phyloP scores from a whole-genome alignment of 164 flowering plant species.

The Protea cynaroides region DNA sequence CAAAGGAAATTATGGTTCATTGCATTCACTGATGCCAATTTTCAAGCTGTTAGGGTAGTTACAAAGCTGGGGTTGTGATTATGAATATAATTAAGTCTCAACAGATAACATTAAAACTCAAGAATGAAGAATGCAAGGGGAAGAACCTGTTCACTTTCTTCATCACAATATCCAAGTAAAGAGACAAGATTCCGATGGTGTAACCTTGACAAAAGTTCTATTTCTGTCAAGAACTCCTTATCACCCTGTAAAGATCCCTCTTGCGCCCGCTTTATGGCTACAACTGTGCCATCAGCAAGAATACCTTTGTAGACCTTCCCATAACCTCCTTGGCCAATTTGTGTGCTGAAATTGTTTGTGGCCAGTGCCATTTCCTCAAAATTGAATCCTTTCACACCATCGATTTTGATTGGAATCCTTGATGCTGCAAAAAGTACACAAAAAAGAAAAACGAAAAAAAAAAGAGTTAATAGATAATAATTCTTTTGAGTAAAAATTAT shows the following conservation, averaged over 20 bases:
- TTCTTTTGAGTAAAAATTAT: too few relatives aligned
- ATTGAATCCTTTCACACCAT: slow-evolving; percentile 19
- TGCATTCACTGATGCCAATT: too few relatives aligned
- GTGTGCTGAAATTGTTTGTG: slow-evolving; percentile 17
- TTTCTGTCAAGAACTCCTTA: slow-evolving; percentile 24
- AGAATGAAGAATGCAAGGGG: background rate
- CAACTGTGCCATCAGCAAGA: slow-evolving; percentile 15
- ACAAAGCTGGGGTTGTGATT: too few relatives aligned
- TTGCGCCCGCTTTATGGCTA: slow-evolving; percentile 29
- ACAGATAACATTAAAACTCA: too few relatives aligned
- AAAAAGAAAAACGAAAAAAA: too few relatives aligned
- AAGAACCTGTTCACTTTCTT: slow-evolving; percentile 23
- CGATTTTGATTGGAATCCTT: slow-evolving; percentile 12
- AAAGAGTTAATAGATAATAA: too few relatives aligned
- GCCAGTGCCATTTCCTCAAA: slow-evolving; percentile 18
- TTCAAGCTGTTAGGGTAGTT: too few relatives aligned
- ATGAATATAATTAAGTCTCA: too few relatives aligned
- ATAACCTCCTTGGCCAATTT: slow-evolving; percentile 29
- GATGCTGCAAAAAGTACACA: slow-evolving; percentile 5
- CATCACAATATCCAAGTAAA: slow-evolving; percentile 27
- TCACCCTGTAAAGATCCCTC: slow-evolving; percentile 24
- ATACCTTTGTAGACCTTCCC: slow-evolving; percentile 28
- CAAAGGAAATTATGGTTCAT: too few relatives aligned
- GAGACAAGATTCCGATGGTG: slow-evolving; percentile 29
- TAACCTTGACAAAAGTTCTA: slow-evolving; percentile 21